Percentiles rank a stretch among this genome's conserved stretches.
phyloP scores from a whole-genome alignment of 768 basidiomycete species.

The Tulasnella sp. region DNA sequence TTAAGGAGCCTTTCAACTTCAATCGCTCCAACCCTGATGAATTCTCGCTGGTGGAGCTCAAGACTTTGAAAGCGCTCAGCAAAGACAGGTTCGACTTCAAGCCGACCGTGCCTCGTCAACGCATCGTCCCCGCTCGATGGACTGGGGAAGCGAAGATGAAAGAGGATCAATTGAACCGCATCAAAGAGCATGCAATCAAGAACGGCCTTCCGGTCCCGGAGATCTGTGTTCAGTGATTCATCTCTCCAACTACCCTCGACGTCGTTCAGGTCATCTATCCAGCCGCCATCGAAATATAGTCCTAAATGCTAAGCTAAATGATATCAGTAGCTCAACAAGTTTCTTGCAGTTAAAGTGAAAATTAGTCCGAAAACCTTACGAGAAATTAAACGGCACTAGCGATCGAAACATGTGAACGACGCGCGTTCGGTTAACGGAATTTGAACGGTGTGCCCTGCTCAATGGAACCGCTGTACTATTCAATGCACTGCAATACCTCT shows the following conservation, averaged over 20 bases:
- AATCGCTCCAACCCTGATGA: constrained; percentile 33
- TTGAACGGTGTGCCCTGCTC: too few relatives aligned
- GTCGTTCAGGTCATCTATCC: too few relatives aligned
- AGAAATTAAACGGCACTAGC: too few relatives aligned
- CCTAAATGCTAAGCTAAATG: too few relatives aligned
- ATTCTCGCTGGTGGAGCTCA: constrained; percentile 41
- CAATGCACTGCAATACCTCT: too few relatives aligned
- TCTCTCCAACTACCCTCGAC: not conserved
- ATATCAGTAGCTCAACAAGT: too few relatives aligned
- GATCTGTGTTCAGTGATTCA: not conserved
- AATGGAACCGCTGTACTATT: too few relatives aligned
- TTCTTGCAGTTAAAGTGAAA: too few relatives aligned
- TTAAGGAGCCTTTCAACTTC: constrained; percentile 46
- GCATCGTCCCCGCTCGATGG: constrained; percentile 34
- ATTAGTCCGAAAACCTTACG: too few relatives aligned
- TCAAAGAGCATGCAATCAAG: not conserved
- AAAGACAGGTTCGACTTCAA: constrained; percentile 36
- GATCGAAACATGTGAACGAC: too few relatives aligned
- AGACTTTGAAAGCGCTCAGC: constrained; percentile 44
- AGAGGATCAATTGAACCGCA: constrained; percentile 30
- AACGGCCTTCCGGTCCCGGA: not conserved
- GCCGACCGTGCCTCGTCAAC: constrained; percentile 36
- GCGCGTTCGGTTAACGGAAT: too few relatives aligned
- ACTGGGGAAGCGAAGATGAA: constrained; percentile 35
- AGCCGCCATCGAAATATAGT: too few relatives aligned